Evolutionary conservation across 169 alveolate genomes (phyloP), one percentile per base, ranked within the genome.

Genomic region (Plasmodium inui): DNA sequence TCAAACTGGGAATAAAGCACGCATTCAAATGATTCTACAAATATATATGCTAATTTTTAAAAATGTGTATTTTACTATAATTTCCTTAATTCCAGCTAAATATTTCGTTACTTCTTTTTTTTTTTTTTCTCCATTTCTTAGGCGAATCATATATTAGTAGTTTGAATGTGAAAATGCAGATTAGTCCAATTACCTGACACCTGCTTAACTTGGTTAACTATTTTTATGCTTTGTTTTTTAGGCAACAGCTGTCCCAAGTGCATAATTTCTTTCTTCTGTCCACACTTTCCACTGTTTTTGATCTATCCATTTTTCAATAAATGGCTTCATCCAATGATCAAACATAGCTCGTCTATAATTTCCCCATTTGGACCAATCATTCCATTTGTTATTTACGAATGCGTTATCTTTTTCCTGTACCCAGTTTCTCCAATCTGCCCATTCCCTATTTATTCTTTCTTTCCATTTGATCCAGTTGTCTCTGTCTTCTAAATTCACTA

Each of bases 261-360:
- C 57, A 82, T 82, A 55, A 30, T 82, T 6, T 82, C 76, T 30
- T 53, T 82, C 80, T 30, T 7, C 12, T 5, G 55, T 82, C 89
- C 89, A 82, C 34, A 46, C 61, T 26, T 53, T 46, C 89, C 89
- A 82, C 22, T 55, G 74, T 57, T 82, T 82, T 39, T 28, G 34
- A 12, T 53, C 7, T 82, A 82, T 53, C 55, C 39, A 19, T 12
- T 26, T 39, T 50, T 26, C 44, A 19, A 82, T 53, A 26, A 82
- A 82, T 1, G 17, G 32, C 12, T 46, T 14, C 39, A 50, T 12
- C 89, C 89, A 82, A n/a, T 82, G 80, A 50, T 82, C 41, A 82
- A 50, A 82, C 37, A 19, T 0, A 4, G 12, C 79, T 22, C 22
- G 74, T 14, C 53, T 82, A 55, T 82, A 32, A 82, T 82, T 55